Evolutionary conservation across 208 protist species (phyloP), one percentile per base, ranked within the genome.

Genomic region (Trypanosoma brucei): DNA sequence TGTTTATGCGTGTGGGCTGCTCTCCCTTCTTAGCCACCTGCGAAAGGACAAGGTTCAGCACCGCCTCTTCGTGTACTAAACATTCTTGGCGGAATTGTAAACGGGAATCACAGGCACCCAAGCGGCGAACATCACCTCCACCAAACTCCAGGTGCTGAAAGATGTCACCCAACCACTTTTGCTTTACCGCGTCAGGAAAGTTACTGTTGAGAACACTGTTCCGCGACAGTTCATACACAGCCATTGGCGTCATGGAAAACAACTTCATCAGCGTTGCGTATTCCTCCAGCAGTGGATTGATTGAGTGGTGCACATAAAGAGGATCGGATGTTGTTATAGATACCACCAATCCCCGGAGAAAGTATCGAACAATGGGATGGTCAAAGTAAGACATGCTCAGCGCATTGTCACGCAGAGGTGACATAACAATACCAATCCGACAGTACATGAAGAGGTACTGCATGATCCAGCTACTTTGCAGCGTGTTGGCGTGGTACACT

Each of bases 401-500:
- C 14, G 84, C 86, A 81, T 99, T 99, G 78, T 99, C 99, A 62
- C 88, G 90, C 54, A 99, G 67, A 30, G 98, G 98, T 14, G 95
- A 98, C 77, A 99, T 86, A 13, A 98, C 92, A 30, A 99, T 76
- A 40, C 97, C 97, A 59, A 99, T 93, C 65, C 98, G 96, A 56
- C 82, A 85, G 48, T 99, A 88, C 78, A 99, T 97, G 79, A 97
- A 97, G 13, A 99, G 84, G 78, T 99, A 99, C 81, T 99, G 94
- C 75, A 99, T 90, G 35, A 97, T 93, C 62, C 97, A 97, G 59
- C 81, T 85, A 56, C 98, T 94, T 57, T 90, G 72, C 2, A 99
- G 84, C 8, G 87, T 93, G 48, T 92, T 97, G 61, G 94, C 98
- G 78, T 99, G 97, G 67, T 96, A 94, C 65, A 99, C 98, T n/a